Evolutionary conservation across 495 filamentous ascomycete genomes (phyloP).

Genomic region (Aspergillus sclerotioniger): DNA sequence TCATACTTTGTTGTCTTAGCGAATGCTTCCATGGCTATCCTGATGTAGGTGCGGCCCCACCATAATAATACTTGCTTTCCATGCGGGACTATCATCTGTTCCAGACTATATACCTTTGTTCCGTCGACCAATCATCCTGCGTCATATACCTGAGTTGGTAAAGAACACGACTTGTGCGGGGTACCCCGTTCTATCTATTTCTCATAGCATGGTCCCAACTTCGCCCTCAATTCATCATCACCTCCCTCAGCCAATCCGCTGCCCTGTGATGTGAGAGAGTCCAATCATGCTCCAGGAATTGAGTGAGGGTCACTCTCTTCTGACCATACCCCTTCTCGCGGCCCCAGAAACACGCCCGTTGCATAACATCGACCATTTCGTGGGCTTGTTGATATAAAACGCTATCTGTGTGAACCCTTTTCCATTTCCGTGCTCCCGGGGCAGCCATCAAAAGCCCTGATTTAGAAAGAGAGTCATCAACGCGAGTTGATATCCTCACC

Average conservation of each 20-base stretch:
- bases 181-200: too few relatives aligned
- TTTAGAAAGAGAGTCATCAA: neutral
- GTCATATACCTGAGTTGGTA: too few relatives aligned
- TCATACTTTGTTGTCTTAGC: too few relatives aligned
- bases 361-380: slow-evolving; percentile 43
- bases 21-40: too few relatives aligned
- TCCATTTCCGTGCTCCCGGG: neutral
- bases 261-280: slow-evolving; percentile 7
- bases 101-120: too few relatives aligned
- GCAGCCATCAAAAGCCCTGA: neutral
- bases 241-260: slow-evolving; percentile 22
- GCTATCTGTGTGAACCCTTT: slow-evolving; percentile 3
- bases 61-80: too few relatives aligned
- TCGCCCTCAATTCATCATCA: slow-evolving; percentile 9
- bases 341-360: slow-evolving; percentile 42
- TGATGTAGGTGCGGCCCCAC: too few relatives aligned
- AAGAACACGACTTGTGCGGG: too few relatives aligned
- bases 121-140: too few relatives aligned
- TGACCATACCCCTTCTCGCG: slow-evolving; percentile 36
- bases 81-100: too few relatives aligned
- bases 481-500: slow-evolving; percentile 26
- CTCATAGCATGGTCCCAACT: too few relatives aligned
- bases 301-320: slow-evolving; percentile 25
- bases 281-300: neutral
- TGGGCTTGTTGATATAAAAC: slow-evolving; percentile 34